Percentiles rank a stretch among this genome's conserved stretches.
Conservation (phyloP, 2,329 filamentous ascomycete species). For the Fusarium sororula region DNA sequence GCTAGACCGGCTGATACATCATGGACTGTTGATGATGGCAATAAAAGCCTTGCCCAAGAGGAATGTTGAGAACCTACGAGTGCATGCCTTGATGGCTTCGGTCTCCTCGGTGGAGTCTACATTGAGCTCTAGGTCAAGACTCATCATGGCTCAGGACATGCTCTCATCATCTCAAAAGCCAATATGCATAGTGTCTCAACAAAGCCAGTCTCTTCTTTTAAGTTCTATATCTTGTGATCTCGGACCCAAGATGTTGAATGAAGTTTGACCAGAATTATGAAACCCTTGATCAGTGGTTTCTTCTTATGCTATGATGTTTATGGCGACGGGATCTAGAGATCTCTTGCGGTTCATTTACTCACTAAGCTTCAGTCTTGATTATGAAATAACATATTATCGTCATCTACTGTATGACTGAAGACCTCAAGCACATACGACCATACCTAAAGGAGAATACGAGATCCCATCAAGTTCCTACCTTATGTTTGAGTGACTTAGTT, state of each 20-base stretch:
- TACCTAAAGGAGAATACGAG: background rate
- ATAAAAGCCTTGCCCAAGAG: background rate
- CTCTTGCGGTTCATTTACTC: background rate
- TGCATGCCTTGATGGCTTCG: background rate
- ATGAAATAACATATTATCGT: background rate
- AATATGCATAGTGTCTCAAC: background rate
- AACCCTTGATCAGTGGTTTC: background rate
- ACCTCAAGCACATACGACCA: background rate
- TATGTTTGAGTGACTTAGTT: background rate
- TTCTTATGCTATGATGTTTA: background rate
- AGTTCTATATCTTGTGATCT: background rate
- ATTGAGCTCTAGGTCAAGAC: background rate
- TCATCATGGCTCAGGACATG: background rate
- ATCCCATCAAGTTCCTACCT: background rate
- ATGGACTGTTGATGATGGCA: background rate
- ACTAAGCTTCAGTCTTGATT: background rate
- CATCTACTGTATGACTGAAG: background rate
- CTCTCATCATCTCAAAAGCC: background rate
- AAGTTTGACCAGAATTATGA: background rate
- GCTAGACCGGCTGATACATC: background rate
- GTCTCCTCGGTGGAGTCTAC: background rate
- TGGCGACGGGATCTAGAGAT: background rate
- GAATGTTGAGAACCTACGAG: background rate
- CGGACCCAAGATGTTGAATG: background rate
- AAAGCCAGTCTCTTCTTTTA: background rate